Evolutionary conservation across 202 grass and related monocot species (phyloP).

Genomic region (Setaria italica): DNA sequence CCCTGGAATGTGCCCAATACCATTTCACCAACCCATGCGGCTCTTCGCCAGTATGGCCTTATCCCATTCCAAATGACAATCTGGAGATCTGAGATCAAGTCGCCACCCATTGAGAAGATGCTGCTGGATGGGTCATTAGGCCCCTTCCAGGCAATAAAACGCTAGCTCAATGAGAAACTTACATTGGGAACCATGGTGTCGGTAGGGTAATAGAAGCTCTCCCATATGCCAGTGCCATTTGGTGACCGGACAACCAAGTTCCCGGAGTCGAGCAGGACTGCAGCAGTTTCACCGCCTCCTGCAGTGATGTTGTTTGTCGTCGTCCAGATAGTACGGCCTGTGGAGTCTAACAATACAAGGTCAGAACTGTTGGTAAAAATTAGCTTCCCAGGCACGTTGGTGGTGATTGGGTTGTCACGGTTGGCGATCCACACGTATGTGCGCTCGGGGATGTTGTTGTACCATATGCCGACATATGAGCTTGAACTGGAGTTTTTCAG

Average conservation of each 20-base stretch:
- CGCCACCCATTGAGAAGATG: conserved; percentile 31
- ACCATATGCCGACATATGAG: conserved; percentile 54
- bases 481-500: neutral
- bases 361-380: conserved; percentile 28
- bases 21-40: neutral
- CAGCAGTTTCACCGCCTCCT: neutral
- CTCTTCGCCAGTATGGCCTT: conserved; percentile 11
- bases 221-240: conserved; percentile 43
- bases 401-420: conserved; percentile 45
- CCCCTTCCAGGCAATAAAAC: conserved; percentile 51
- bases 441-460: conserved; percentile 25
- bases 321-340: conserved; percentile 30
- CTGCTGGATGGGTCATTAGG: conserved; percentile 37
- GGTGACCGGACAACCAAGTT: conserved; percentile 54
- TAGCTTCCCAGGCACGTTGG: conserved; percentile 25
- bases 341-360: conserved; percentile 39
- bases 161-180: conserved; percentile 50
- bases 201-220: conserved; percentile 65
- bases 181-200: conserved; percentile 64
- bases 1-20: neutral
- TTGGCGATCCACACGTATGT: conserved; percentile 70
- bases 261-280: conserved; percentile 50
- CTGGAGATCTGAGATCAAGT: neutral
- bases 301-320: neutral
- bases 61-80: conserved; percentile 27